Conservation (phyloP, 2,329 filamentous ascomycete genomes). For the Colletotrichum scovillei region DNA sequence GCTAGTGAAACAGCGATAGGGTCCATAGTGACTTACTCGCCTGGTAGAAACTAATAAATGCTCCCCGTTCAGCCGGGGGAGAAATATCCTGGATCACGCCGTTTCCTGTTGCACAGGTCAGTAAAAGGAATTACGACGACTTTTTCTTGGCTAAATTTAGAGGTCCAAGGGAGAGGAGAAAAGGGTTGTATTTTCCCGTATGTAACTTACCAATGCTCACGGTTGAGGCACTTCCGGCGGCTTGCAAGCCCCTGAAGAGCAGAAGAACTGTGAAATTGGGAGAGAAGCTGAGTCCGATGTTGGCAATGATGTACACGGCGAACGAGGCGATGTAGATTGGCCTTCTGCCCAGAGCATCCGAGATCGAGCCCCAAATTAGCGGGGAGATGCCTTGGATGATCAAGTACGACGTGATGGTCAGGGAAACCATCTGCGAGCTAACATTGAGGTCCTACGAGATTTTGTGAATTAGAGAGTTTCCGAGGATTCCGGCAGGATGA, state of each 20-base stretch:
- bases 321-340: constrained; percentile 58
- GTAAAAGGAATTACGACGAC: neutral
- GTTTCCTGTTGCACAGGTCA: constrained; percentile 37
- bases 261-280: constrained; percentile 56
- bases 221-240: constrained; percentile 58
- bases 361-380: constrained; percentile 59
- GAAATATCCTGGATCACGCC: constrained; percentile 48
- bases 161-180: neutral
- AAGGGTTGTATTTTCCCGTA: neutral
- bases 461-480: neutral
- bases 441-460: constrained; percentile 42
- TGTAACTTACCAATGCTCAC: constrained; percentile 55
- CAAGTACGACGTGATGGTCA: constrained; percentile 60
- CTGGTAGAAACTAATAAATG: constrained; percentile 46
- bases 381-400: constrained; percentile 63
- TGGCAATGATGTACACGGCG: constrained; percentile 58
- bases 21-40: constrained; percentile 40
- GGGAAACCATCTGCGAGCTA: constrained; percentile 45
- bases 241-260: constrained; percentile 58
- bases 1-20: neutral
- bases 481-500: neutral
- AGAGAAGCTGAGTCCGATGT: constrained; percentile 56
- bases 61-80: constrained; percentile 42
- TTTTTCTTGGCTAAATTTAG: too few relatives aligned
- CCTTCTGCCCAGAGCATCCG: constrained; percentile 58